Conservation (phyloP, 768 basidiomycete genomes). For the Pleurotus tuoliensis region DNA sequence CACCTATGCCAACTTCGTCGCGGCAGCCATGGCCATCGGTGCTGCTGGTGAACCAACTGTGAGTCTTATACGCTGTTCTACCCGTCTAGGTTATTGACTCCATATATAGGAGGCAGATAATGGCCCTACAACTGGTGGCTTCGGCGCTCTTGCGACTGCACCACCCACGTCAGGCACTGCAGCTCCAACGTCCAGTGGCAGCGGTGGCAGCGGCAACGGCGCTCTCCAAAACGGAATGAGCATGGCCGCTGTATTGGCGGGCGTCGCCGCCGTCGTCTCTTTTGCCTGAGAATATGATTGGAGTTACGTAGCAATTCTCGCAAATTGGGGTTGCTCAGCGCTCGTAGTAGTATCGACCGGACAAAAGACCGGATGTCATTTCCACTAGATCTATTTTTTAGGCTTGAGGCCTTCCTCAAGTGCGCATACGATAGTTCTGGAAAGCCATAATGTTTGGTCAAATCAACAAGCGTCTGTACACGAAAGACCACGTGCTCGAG, state of each 20-base stretch:
- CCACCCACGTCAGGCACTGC: slow-evolving; percentile 16
- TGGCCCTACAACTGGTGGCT: slow-evolving; percentile 20
- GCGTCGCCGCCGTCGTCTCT: not conserved
- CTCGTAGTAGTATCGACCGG: no score
- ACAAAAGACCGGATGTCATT: no score
- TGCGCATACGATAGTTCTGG: no score
- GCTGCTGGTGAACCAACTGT: slow-evolving; percentile 26
- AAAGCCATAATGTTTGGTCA: no score
- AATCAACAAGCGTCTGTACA: no score
- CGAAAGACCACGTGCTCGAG: no score
- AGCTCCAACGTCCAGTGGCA: not conserved
- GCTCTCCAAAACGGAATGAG: not conserved
- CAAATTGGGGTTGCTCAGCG: no score
- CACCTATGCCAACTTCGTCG: slow-evolving; percentile 35
- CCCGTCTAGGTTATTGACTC: slow-evolving; percentile 22
- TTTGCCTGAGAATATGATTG: not conserved
- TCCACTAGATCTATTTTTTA: no score
- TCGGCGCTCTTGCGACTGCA: slow-evolving; percentile 16
- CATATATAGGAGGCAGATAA: slow-evolving; percentile 16
- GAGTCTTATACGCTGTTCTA: slow-evolving; percentile 10
- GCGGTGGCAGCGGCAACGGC: not conserved
- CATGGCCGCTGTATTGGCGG: not conserved
- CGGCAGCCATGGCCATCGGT: slow-evolving; percentile 37
- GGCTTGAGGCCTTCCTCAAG: no score
- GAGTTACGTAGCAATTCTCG: no score